Evolutionary conservation across 2,329 filamentous ascomycete species (phyloP).

Genomic region (Penicillium sp.): DNA sequence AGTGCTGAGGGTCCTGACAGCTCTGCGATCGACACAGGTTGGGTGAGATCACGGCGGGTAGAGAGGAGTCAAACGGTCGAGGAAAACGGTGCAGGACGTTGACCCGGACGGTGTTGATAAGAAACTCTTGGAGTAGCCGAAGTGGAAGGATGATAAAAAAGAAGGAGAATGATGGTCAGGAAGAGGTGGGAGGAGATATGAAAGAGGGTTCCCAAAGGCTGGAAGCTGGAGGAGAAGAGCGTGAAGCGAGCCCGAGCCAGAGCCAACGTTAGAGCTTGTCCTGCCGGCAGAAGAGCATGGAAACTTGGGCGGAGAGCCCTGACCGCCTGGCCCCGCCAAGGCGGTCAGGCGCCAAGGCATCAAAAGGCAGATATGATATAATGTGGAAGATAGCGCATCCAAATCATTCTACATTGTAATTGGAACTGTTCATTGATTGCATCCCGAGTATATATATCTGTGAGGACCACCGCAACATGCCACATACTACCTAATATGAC

Average conservation of each 20-base stretch:
- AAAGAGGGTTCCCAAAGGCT: conserved; percentile 16
- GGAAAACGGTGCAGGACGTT: conserved; percentile 49
- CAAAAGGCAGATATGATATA: background rate
- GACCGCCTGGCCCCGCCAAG: conserved; percentile 19
- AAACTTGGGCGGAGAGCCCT: conserved; percentile 17
- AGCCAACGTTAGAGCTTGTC: conserved; percentile 23
- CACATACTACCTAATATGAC: too few relatives aligned
- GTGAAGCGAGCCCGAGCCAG: conserved; percentile 14
- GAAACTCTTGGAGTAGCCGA: background rate
- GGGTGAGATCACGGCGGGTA: conserved; percentile 29
- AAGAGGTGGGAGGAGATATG: conserved; percentile 9
- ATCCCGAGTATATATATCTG: too few relatives aligned
- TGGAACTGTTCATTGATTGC: too few relatives aligned
- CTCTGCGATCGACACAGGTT: conserved; percentile 22
- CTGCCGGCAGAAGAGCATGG: conserved; percentile 20
- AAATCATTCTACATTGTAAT: too few relatives aligned
- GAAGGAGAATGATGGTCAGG: conserved; percentile 7
- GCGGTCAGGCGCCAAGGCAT: conserved; percentile 24
- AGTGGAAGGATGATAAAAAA: background rate
- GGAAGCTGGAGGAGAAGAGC: conserved; percentile 12
- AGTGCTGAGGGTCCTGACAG: conserved; percentile 15
- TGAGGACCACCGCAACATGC: too few relatives aligned
- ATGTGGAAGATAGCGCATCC: too few relatives aligned
- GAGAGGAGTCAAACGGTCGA: conserved; percentile 29
- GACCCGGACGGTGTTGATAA: conserved; percentile 29